These are phyloP conservation scores for Schwanniomyces yamadae DNA, from an alignment of 805 yeast species.

Conservation along the genomic window DNA sequence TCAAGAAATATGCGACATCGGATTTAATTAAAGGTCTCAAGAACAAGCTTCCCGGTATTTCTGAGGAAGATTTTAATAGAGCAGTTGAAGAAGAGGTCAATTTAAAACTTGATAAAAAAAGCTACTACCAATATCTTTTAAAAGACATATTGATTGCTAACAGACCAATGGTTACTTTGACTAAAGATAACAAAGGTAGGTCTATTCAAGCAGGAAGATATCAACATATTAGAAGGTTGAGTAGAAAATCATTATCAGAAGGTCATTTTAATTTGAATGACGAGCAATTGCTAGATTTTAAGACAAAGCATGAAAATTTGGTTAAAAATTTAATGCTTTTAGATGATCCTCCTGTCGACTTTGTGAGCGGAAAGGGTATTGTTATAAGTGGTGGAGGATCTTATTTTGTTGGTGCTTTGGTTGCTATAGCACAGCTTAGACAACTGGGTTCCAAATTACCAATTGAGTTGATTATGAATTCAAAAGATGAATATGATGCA, in stretches of 20 bases:
- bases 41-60: not conserved
- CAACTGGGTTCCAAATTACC: slow-evolving; percentile 34
- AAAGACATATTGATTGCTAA: slow-evolving; percentile 9
- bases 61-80: not conserved
- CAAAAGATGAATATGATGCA: slow-evolving; percentile 20
- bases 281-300: slow-evolving; percentile 20
- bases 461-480: slow-evolving; percentile 32
- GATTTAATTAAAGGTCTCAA: slow-evolving; percentile 11
- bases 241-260: slow-evolving; percentile 5
- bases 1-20: slow-evolving; percentile 12
- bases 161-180: slow-evolving; percentile 10
- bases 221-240: slow-evolving; percentile 7
- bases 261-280: slow-evolving; percentile 12
- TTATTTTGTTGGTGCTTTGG: slow-evolving; percentile 27
- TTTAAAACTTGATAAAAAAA: slow-evolving; percentile 4
- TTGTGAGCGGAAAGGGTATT: slow-evolving; percentile 33
- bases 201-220: slow-evolving; percentile 9
- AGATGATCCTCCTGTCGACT: slow-evolving; percentile 23
- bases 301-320: slow-evolving; percentile 24
- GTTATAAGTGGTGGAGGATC: slow-evolving; percentile 31
- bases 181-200: slow-evolving; percentile 16
- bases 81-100: slow-evolving; percentile 3
- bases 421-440: slow-evolving; percentile 28
- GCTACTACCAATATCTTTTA: slow-evolving; percentile 8
- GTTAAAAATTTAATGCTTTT: slow-evolving; percentile 25